These are phyloP conservation scores for Pelargonium cotyledonis DNA, from an alignment of 441 rosid genomes.

Conservation along the genomic window DNA sequence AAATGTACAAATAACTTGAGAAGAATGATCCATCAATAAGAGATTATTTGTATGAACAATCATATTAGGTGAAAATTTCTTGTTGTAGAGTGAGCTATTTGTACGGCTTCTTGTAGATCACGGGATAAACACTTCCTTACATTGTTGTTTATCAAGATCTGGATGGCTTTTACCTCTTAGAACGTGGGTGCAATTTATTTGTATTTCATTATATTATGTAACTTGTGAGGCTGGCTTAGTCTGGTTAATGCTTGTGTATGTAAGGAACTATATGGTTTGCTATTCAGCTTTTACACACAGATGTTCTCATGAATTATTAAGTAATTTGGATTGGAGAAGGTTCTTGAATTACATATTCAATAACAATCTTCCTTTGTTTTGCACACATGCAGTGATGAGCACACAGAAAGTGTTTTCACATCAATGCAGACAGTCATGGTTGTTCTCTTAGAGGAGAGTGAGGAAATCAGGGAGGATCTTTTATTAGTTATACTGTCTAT, in stretches of 20 bases:
- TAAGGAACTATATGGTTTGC: not conserved
- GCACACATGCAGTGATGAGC: constrained; percentile 75
- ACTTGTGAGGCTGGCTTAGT: constrained; percentile 7
- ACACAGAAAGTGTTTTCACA: constrained; percentile 75
- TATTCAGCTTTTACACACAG: not conserved
- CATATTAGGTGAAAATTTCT: not conserved
- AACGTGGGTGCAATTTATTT: not conserved
- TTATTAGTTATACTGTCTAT: constrained; percentile 61
- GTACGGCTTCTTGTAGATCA: not conserved
- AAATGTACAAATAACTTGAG: not conserved
- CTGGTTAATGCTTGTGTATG: not conserved
- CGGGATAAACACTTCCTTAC: not conserved
- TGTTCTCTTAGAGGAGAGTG: constrained; percentile 90
- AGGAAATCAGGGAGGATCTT: constrained; percentile 82
- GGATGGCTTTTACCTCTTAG: not conserved
- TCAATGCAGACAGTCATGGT: constrained; percentile 94
- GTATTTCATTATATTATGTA: not conserved
- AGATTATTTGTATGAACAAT: not conserved
- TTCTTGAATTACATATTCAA: constrained; percentile 1
- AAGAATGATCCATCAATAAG: constrained; percentile 1
- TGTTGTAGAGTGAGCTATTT: not conserved
- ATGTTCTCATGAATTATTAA: constrained; percentile 2
- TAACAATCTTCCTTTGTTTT: constrained; percentile 13
- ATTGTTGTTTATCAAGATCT: not conserved
- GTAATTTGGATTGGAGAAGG: constrained; percentile 18